These are phyloP conservation scores for Escovopsis sp. DNA, from an alignment of 2,329 filamentous ascomycete genomes.

Conservation along the genomic window DNA sequence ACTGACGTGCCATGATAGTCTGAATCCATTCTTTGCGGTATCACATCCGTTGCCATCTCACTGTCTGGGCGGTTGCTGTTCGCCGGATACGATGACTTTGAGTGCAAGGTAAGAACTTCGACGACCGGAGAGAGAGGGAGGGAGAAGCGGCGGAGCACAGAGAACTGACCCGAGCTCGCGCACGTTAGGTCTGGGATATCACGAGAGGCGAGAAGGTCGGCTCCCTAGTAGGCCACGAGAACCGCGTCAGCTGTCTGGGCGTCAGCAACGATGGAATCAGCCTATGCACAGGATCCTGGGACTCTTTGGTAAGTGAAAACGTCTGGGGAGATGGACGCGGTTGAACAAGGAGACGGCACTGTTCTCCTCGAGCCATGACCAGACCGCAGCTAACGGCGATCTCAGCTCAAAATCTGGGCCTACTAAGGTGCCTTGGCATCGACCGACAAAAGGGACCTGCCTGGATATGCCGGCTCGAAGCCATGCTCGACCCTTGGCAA, in stretches of 20 bases:
- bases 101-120: constrained; percentile 73
- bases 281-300: constrained; percentile 98
- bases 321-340: background rate
- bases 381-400: constrained; percentile 3
- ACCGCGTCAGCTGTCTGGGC: constrained; percentile 94
- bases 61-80: constrained; percentile 92
- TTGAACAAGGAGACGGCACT: background rate
- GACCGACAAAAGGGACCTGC: constrained; percentile 11
- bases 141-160: no score
- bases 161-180: constrained; percentile 5
- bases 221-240: constrained; percentile 92
- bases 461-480: constrained; percentile 17
- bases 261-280: constrained; percentile 99
- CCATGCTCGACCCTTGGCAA: constrained; percentile 13
- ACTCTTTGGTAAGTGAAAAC: constrained; percentile 68
- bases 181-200: constrained; percentile 84
- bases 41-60: constrained; percentile 95
- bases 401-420: constrained; percentile 75
- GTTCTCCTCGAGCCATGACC: background rate
- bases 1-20: constrained; percentile 42
- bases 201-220: constrained; percentile 94
- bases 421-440: constrained; percentile 37
- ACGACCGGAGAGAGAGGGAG: no score
- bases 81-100: constrained; percentile 96
- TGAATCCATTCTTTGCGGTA: constrained; percentile 92